These are phyloP conservation scores for Aspergillus brasiliensis DNA, from an alignment of 2,329 filamentous ascomycete species.

Conservation along the genomic window DNA sequence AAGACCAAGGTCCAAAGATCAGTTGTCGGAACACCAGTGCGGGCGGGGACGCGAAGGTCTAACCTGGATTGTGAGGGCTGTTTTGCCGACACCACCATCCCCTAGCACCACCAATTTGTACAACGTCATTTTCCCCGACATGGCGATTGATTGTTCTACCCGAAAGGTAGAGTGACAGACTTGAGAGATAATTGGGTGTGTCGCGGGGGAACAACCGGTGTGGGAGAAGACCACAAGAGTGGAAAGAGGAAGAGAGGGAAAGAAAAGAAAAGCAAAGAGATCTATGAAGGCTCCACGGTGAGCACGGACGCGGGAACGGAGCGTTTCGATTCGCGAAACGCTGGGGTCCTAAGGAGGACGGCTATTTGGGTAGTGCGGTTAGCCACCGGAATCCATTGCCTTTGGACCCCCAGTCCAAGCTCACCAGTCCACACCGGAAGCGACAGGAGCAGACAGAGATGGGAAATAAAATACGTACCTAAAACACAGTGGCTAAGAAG, in stretches of 20 bases:
- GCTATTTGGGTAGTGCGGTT: slow-evolving; percentile 30
- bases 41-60: slow-evolving; percentile 19
- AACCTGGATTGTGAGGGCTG: slow-evolving; percentile 83
- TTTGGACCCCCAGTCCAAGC: slow-evolving; percentile 20
- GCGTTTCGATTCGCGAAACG: slow-evolving; percentile 26
- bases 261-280: slow-evolving; percentile 20
- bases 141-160: slow-evolving; percentile 45
- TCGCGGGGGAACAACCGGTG: slow-evolving; percentile 2
- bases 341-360: slow-evolving; percentile 24
- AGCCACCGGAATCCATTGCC: slow-evolving; percentile 29
- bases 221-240: background rate
- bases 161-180: background rate
- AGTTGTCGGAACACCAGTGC: slow-evolving; percentile 8
- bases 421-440: slow-evolving; percentile 21
- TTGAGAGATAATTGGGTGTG: slow-evolving; percentile 3
- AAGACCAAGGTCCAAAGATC: slow-evolving; percentile 8
- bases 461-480: slow-evolving; percentile 19
- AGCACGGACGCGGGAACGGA: slow-evolving; percentile 29
- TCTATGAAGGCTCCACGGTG: slow-evolving; percentile 27
- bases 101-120: slow-evolving; percentile 96
- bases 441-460: slow-evolving; percentile 11
- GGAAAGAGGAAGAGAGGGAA: slow-evolving; percentile 11
- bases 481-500: background rate
- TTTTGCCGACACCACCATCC: slow-evolving; percentile 93
- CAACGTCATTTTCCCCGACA: slow-evolving; percentile 92